These are phyloP conservation scores for Phytopythium cucurbitacearum DNA, from an alignment of 352 stramenopile genomes.

Conservation along the genomic window DNA sequence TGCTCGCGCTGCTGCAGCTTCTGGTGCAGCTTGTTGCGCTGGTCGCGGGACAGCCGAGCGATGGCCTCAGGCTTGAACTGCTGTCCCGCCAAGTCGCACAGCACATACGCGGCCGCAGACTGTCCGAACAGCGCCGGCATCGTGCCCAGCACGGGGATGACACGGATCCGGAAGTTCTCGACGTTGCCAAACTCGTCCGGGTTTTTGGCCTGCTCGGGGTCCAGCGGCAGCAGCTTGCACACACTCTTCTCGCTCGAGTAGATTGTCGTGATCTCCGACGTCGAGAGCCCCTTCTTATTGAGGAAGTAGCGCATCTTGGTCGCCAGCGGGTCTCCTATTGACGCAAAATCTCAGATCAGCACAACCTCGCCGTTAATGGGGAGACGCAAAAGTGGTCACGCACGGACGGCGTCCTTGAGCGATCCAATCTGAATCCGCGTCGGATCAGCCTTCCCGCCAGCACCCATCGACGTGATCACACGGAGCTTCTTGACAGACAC, in stretches of 20 bases:
- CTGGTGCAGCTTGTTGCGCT: conserved; percentile 84
- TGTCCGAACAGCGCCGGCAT: conserved; percentile 97
- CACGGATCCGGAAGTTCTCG: conserved; percentile 95
- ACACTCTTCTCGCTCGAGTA: conserved; percentile 97
- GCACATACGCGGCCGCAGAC: conserved; percentile 92
- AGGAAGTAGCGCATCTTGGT: conserved; percentile 95
- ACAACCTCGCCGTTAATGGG: conserved; percentile 4
- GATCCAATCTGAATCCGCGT: conserved; percentile 96
- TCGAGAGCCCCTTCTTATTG: conserved; percentile 75
- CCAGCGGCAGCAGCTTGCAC: conserved; percentile 93
- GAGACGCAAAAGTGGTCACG: conserved; percentile 13
- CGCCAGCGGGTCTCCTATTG: conserved; percentile 89
- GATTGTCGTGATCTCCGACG: conserved; percentile 76
- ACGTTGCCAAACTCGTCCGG: conserved; percentile 94
- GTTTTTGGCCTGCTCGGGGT: conserved; percentile 86
- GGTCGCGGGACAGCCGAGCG: conserved; percentile 69
- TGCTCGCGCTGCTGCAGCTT: conserved; percentile 78
- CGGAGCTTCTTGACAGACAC: conserved; percentile 79
- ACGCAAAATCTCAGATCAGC: too few relatives aligned
- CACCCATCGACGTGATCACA: conserved; percentile 88
- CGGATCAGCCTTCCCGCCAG: conserved; percentile 95
- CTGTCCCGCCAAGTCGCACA: conserved; percentile 92
- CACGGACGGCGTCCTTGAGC: conserved; percentile 90
- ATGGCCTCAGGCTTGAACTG: conserved; percentile 80
- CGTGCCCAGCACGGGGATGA: conserved; percentile 94